phyloP scores from a whole-genome alignment of 2,329 filamentous ascomycete species.

The Colletotrichum noveboracense region DNA sequence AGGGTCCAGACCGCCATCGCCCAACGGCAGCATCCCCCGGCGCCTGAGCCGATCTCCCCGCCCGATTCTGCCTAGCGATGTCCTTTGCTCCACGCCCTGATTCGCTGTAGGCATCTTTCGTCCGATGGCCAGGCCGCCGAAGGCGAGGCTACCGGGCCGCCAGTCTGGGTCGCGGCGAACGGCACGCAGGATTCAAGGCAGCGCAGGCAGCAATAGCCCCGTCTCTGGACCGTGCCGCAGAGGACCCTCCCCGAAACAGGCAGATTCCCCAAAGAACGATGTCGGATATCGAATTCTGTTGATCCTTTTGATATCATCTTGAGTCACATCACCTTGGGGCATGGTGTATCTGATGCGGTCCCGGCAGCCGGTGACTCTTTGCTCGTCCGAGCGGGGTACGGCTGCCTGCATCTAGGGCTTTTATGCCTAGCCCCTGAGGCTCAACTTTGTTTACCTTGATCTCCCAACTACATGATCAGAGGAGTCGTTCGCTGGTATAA shows the following conservation, averaged over 20 bases:
- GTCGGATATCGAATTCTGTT: not conserved
- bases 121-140: not conserved
- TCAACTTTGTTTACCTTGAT: not conserved
- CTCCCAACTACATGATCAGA: not conserved
- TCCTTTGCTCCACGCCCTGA: not conserved
- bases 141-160: not conserved
- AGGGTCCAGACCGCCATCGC: not conserved
- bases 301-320: not conserved
- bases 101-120: not conserved
- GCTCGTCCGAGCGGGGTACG: slow-evolving; percentile 4
- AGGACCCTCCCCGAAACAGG: not conserved
- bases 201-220: not conserved
- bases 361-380: slow-evolving; percentile 2
- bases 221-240: not conserved
- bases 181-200: not conserved
- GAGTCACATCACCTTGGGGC: not conserved
- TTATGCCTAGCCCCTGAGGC: not conserved
- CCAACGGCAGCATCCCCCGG: not conserved
- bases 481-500: not conserved
- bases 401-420: not conserved
- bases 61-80: not conserved
- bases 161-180: not conserved
- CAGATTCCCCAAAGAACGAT: not conserved
- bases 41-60: not conserved
- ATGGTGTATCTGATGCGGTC: not conserved